phyloP scores from a whole-genome alignment of 2,329 filamentous ascomycete genomes.

The Colletotrichum costaricense region DNA sequence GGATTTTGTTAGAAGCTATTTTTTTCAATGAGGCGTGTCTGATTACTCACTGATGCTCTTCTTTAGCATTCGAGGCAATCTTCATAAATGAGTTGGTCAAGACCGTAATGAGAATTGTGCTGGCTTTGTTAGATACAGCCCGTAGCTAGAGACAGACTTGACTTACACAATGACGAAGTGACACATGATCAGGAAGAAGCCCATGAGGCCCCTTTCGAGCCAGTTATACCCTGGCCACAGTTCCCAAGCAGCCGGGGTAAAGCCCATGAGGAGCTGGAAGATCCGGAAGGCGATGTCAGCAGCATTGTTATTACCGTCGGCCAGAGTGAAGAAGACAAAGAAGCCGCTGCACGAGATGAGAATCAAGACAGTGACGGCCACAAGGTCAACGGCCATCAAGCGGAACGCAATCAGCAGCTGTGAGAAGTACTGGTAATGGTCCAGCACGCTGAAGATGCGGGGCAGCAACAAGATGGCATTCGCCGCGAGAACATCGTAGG shows the following conservation, averaged over 20 bases:
- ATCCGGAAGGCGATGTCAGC: conserved; percentile 86
- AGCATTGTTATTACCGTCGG: conserved; percentile 77
- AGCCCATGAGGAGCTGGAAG: conserved; percentile 95
- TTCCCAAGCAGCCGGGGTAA: conserved; percentile 95
- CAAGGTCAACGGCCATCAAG: conserved; percentile 90
- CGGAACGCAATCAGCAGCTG: conserved; percentile 94
- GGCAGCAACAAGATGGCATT: conserved; percentile 92
- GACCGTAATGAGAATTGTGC: conserved; percentile 94
- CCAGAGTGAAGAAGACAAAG: conserved; percentile 92
- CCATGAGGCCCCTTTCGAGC: conserved; percentile 80
- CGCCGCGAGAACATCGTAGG: conserved; percentile 93
- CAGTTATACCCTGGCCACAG: conserved; percentile 84
- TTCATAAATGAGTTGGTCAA: conserved; percentile 96
- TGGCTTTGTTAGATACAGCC: conserved; percentile 40
- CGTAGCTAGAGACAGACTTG: neutral
- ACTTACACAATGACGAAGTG: conserved; percentile 88
- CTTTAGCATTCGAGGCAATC: conserved; percentile 91
- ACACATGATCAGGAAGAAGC: conserved; percentile 90
- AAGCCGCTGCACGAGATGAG: conserved; percentile 93
- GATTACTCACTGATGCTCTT: conserved; percentile 78
- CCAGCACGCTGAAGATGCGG: conserved; percentile 90
- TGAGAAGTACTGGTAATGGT: conserved; percentile 96
- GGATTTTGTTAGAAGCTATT: conserved; percentile 21
- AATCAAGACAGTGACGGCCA: conserved; percentile 86
- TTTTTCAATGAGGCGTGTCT: too few species aligned